Percentiles rank a stretch among this genome's conserved stretches.
Evolutionary conservation across 2,329 filamentous ascomycete genomes (phyloP).

Genomic region (Whalleya microplaca): DNA sequence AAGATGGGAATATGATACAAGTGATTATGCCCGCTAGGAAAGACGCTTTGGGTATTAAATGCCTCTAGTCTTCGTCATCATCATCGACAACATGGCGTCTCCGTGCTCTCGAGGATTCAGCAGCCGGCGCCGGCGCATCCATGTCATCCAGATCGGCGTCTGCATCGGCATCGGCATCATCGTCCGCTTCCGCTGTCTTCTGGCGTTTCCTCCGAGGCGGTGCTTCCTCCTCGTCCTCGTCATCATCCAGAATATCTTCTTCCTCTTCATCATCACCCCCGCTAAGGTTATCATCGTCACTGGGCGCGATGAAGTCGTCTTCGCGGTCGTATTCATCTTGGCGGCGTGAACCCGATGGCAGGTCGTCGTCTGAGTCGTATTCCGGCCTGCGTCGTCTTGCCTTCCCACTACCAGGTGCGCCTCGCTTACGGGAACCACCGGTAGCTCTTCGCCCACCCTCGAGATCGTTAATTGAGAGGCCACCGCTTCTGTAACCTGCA

Average conservation of each 20-base stretch:
- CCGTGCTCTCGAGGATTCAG: constrained; percentile 47
- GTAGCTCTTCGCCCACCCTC: constrained; percentile 61
- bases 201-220: constrained; percentile 53
- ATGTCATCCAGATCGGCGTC: constrained; percentile 60
- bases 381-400: constrained; percentile 61
- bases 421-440: constrained; percentile 56
- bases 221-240: constrained; percentile 55
- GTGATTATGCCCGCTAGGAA: neutral
- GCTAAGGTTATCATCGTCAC: constrained; percentile 67
- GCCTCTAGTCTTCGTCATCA: constrained; percentile 53
- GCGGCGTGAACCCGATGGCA: constrained; percentile 61
- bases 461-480: constrained; percentile 70
- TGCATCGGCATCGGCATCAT: constrained; percentile 54
- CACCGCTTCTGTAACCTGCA: constrained; percentile 54
- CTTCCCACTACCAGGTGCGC: constrained; percentile 52
- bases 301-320: constrained; percentile 77
- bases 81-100: constrained; percentile 64
- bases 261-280: constrained; percentile 65
- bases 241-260: constrained; percentile 56
- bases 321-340: constrained; percentile 80
- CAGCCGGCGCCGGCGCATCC: constrained; percentile 40
- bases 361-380: constrained; percentile 78
- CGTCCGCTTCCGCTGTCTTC: constrained; percentile 52
- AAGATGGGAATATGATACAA: neutral
- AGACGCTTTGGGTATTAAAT: neutral